A percentile compares a stretch with the other conserved stretches of the same genome.
These are phyloP conservation scores for Lachancea cidri DNA, from an alignment of 805 yeast genomes.

Conservation along the genomic window DNA sequence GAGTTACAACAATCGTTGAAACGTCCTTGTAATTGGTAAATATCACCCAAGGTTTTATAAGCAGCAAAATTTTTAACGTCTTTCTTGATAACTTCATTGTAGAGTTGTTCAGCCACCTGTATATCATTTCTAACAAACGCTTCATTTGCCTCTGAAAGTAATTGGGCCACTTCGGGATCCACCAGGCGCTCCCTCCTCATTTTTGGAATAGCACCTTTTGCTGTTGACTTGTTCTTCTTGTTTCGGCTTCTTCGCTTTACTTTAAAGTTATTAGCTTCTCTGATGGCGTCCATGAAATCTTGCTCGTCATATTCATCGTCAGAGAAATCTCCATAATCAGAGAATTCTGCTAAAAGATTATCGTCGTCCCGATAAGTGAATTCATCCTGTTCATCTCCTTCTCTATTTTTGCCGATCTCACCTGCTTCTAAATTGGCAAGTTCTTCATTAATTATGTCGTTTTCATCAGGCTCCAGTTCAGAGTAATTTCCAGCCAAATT, in stretches of 20 bases:
- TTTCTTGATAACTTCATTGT: constrained; percentile 63
- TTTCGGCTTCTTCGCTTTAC: constrained; percentile 36
- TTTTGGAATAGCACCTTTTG: constrained; percentile 19
- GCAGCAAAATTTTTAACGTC: constrained; percentile 80
- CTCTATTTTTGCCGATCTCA: constrained; percentile 17
- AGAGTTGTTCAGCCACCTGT: constrained; percentile 53
- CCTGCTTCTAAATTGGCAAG: constrained; percentile 5
- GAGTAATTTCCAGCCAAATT: constrained; percentile 8
- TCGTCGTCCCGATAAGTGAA: constrained; percentile 29
- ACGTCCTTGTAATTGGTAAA: constrained; percentile 62
- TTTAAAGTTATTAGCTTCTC: constrained; percentile 63
- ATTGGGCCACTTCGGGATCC: constrained; percentile 66
- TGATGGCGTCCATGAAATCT: constrained; percentile 55
- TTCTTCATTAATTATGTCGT: constrained; percentile 10
- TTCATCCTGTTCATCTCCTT: constrained; percentile 15
- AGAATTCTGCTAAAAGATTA: constrained; percentile 34
- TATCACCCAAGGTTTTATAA: constrained; percentile 83
- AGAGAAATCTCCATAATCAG: constrained; percentile 35
- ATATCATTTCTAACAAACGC: constrained; percentile 66
- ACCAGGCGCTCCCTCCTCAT: constrained; percentile 39
- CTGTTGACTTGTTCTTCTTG: constrained; percentile 31
- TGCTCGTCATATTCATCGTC: constrained; percentile 38
- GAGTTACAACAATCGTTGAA: constrained; percentile 69
- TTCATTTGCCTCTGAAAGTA: constrained; percentile 71
- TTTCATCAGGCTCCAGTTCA: constrained; percentile 9